phyloP scores from a whole-genome alignment of 176 grass and related monocot species.

The Typha latifolia region DNA sequence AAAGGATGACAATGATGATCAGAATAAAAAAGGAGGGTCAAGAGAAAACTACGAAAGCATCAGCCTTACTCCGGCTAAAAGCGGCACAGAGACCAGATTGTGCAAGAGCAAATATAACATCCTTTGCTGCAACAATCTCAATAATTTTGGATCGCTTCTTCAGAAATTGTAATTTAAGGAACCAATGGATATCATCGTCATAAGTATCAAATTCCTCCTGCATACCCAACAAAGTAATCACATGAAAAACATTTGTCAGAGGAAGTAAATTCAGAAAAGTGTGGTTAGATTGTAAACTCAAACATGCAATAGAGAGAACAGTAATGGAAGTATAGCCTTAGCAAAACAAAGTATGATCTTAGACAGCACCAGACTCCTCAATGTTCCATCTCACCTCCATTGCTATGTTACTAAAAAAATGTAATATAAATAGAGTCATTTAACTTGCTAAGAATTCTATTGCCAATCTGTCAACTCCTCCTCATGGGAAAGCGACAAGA shows the following conservation, averaged over 20 bases:
- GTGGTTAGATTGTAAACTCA: background rate
- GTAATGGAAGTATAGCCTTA: too few relatives aligned
- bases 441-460: too few relatives aligned
- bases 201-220: conserved; percentile 76
- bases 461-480: too few relatives aligned
- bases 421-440: too few relatives aligned
- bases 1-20: conserved; percentile 27
- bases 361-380: too few relatives aligned
- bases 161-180: conserved; percentile 43
- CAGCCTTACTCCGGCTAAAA: conserved; percentile 55
- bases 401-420: too few relatives aligned
- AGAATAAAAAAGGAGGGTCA: conserved; percentile 17
- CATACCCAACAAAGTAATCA: conserved; percentile 13
- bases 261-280: background rate
- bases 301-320: too few relatives aligned
- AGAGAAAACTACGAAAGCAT: conserved; percentile 3
- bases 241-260: background rate
- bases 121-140: conserved; percentile 76
- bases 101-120: conserved; percentile 68
- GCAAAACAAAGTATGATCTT: too few relatives aligned
- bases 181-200: conserved; percentile 34
- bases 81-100: conserved; percentile 66
- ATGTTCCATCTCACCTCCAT: too few relatives aligned
- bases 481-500: too few relatives aligned
- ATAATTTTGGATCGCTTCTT: conserved; percentile 69